A percentile compares a stretch with the other conserved stretches of the same genome.
Evolutionary conservation across 805 yeast genomes (phyloP).

Genomic region (Candida corydali): DNA sequence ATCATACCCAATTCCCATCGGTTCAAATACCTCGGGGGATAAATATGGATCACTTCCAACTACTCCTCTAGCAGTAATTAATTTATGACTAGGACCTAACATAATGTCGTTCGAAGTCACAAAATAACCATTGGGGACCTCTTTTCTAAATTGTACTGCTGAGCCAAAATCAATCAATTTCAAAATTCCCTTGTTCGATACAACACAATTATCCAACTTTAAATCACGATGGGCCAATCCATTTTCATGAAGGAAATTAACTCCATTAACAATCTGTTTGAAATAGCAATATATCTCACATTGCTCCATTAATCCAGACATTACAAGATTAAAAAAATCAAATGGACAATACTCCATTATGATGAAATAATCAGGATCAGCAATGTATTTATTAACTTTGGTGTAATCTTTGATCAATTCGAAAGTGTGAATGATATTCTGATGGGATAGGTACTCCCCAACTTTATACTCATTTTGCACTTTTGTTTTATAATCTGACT

Average conservation of each 20-base stretch:
- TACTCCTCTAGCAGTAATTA: constrained; percentile 68
- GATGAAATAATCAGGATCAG: constrained; percentile 46
- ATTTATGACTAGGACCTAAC: constrained; percentile 34
- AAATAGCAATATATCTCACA: constrained; percentile 77
- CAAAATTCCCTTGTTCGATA: constrained; percentile 65
- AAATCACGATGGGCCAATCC: constrained; percentile 93
- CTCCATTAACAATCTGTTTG: constrained; percentile 75
- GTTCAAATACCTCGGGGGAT: constrained; percentile 81
- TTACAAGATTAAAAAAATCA: constrained; percentile 89
- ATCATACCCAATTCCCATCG: constrained; percentile 53
- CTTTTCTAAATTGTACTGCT: constrained; percentile 75
- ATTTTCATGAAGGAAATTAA: constrained; percentile 66
- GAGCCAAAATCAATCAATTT: constrained; percentile 93
- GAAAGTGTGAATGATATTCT: constrained; percentile 73
- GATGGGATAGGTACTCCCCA: constrained; percentile 70
- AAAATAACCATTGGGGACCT: constrained; percentile 17
- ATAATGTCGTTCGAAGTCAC: constrained; percentile 6
- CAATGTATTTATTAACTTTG: not conserved
- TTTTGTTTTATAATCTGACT: constrained; percentile 67
- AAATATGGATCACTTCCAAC: constrained; percentile 96
- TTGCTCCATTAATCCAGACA: constrained; percentile 75
- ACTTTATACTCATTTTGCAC: constrained; percentile 80
- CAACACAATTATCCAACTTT: constrained; percentile 91
- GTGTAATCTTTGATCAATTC: constrained; percentile 65
- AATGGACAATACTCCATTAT: constrained; percentile 92